Evolutionary conservation across 1,284 basidiomycete species (phyloP), one percentile per base, ranked within the genome.

Genomic region (Cystobasidiaceae sp.): DNA sequence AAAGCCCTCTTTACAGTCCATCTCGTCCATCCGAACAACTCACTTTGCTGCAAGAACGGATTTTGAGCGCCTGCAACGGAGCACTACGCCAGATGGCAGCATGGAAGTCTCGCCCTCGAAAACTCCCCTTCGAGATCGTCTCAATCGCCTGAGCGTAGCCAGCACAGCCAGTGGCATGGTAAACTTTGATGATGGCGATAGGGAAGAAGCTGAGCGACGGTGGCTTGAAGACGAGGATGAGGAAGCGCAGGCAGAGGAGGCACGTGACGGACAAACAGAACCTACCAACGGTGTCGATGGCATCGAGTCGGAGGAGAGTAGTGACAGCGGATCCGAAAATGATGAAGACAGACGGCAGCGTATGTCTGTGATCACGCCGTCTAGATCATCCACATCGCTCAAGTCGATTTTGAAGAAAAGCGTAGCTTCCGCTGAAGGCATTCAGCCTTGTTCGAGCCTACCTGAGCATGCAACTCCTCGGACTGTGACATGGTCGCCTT

Each of bases 401-500:
- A 64, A 64, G 33, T 64, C 61, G 43, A 64, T 64, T 33, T 34
- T 64, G 43, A 64, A 64, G 61, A 64, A 64, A 33, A 51, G 46
- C 25, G 54, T 43, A n/a, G 60, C 60, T 4, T 62, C 60, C 3
- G 41, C 30, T 15, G 60, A 62, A 33, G 28, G 23, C 33, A 27
- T 49, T 13, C 17, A 4, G 30, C 9, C 41, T 8, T 17, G 46
- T 28, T 43, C 60, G 3, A 34, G 27, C 23, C 49, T 25, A 11
- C 39, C 41, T 17, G 37, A 25, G 30, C 19, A 64, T 27, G 34
- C 32, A 7, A 64, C 61, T 15, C 61, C 61, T 23, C 51, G 61
- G n/a, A 64, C 61, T 25, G 61, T 64, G 1, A 64, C 61, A 6
- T 64, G 51, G 49, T 64, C 61, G 2, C 61, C 61, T 8, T 64